Conservation (phyloP, 441 rosid species). For the Gossypium schwendimanii region DNA sequence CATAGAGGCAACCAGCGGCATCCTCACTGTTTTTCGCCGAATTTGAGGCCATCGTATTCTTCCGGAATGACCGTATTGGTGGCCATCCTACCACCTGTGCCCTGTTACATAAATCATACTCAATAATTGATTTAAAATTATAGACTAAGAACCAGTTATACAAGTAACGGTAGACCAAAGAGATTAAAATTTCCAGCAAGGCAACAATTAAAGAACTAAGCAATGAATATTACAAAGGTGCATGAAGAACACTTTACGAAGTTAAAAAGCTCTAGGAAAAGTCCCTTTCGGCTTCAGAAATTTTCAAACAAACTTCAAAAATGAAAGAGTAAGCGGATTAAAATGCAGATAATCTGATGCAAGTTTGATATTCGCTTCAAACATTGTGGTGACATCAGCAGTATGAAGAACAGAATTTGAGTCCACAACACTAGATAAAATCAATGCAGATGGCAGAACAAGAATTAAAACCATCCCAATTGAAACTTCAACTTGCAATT, state of each 20-base stretch:
- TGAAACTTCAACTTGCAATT: neutral
- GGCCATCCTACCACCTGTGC: slow-evolving; percentile 85
- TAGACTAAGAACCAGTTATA: neutral
- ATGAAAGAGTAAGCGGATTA: neutral
- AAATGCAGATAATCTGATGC: neutral
- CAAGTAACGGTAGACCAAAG: neutral
- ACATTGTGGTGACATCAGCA: neutral
- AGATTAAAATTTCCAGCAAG: neutral
- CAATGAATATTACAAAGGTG: neutral
- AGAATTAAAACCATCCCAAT: neutral
- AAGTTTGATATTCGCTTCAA: neutral
- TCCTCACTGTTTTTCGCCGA: slow-evolving; percentile 15
- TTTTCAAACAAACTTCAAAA: neutral
- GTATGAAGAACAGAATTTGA: neutral
- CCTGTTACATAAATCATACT: slow-evolving; percentile 24
- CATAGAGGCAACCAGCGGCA: slow-evolving; percentile 45
- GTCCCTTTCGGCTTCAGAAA: neutral
- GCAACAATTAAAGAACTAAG: neutral
- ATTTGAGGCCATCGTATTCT: slow-evolving; percentile 63
- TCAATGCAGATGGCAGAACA: neutral
- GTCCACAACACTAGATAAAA: neutral
- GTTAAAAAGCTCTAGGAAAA: neutral
- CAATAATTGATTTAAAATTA: neutral
- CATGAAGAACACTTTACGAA: neutral
- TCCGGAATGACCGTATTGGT: slow-evolving; percentile 66